A percentile compares a stretch with the other conserved stretches of the same genome.
These are phyloP conservation scores for Durio zibethinus DNA, from an alignment of 345 rosid species.

Conservation along the genomic window DNA sequence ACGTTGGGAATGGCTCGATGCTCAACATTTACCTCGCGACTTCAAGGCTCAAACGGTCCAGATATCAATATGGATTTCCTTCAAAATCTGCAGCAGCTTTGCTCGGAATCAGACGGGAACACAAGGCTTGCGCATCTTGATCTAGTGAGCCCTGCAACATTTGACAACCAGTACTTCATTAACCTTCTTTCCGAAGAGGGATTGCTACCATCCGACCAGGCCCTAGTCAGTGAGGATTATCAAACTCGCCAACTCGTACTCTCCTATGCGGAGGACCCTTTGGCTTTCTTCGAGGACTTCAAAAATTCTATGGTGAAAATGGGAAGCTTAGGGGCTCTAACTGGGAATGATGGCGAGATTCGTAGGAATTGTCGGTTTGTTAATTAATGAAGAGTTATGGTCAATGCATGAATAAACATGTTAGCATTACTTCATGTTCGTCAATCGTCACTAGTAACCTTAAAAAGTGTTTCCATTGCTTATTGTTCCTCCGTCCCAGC, in stretches of 20 bases:
- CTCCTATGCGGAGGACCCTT: slow-evolving; percentile 49
- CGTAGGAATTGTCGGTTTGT: background rate
- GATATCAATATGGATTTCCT: slow-evolving; percentile 56
- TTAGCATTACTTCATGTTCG: background rate
- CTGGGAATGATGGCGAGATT: slow-evolving; percentile 12
- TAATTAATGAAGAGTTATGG: no score
- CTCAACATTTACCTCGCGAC: slow-evolving; percentile 56
- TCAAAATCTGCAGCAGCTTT: slow-evolving; percentile 57
- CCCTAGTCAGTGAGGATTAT: slow-evolving; percentile 45
- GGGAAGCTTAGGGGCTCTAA: slow-evolving; percentile 44
- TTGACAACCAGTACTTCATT: slow-evolving; percentile 76
- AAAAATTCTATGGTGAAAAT: slow-evolving; percentile 58
- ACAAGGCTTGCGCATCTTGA: slow-evolving; percentile 56
- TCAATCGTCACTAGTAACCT: background rate
- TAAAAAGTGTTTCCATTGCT: no score
- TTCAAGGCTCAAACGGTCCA: slow-evolving; percentile 38
- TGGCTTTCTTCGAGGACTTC: slow-evolving; percentile 59
- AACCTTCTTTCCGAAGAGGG: slow-evolving; percentile 78
- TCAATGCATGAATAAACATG: no score
- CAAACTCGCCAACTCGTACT: slow-evolving; percentile 47
- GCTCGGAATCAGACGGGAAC: slow-evolving; percentile 32
- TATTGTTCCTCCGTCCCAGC: no score
- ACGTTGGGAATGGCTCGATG: slow-evolving; percentile 81
- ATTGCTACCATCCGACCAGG: slow-evolving; percentile 74
- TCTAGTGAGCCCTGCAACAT: slow-evolving; percentile 64